Evolutionary conservation across 176 grass and related monocot species (phyloP).

Genomic region (Tillandsia fasciculata): DNA sequence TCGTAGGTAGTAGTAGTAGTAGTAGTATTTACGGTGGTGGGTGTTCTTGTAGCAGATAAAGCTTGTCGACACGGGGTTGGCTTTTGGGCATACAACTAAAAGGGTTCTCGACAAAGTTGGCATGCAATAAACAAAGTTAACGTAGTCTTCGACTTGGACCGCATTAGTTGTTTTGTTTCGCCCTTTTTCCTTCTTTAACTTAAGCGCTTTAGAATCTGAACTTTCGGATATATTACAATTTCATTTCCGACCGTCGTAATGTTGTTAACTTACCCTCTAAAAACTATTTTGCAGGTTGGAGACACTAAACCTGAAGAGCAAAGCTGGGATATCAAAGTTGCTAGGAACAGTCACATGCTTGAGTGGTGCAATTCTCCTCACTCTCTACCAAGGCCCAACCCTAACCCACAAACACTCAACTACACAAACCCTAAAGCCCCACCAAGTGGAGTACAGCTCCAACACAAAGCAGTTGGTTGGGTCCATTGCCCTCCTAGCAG

Average conservation of each 20-base stretch:
- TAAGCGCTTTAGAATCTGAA: too few species aligned
- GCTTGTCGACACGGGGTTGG: too few species aligned
- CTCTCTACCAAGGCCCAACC: slow-evolving; percentile 46
- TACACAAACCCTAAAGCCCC: background rate
- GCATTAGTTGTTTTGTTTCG: too few species aligned
- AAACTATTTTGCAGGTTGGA: slow-evolving; percentile 33
- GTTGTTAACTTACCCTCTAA: background rate
- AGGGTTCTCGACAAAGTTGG: too few species aligned
- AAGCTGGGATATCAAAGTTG: slow-evolving; percentile 44
- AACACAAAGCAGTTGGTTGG: slow-evolving; percentile 30
- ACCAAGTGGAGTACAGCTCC: background rate
- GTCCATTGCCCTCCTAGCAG: slow-evolving; percentile 42
- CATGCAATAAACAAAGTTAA: too few species aligned
- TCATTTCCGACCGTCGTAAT: background rate
- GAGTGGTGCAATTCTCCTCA: slow-evolving; percentile 42
- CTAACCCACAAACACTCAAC: slow-evolving; percentile 22
- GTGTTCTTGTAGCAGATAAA: too few species aligned
- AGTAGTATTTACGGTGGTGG: too few species aligned
- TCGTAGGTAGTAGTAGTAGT: too few species aligned
- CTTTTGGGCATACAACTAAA: too few species aligned
- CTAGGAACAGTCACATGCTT: slow-evolving; percentile 39
- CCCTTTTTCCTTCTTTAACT: too few species aligned
- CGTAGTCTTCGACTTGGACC: too few species aligned
- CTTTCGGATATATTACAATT: background rate
- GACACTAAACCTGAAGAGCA: slow-evolving; percentile 34